Evolutionary conservation across 2,329 filamentous ascomycete species (phyloP).

Genomic region (Ceratocystis cacaofunesta): DNA sequence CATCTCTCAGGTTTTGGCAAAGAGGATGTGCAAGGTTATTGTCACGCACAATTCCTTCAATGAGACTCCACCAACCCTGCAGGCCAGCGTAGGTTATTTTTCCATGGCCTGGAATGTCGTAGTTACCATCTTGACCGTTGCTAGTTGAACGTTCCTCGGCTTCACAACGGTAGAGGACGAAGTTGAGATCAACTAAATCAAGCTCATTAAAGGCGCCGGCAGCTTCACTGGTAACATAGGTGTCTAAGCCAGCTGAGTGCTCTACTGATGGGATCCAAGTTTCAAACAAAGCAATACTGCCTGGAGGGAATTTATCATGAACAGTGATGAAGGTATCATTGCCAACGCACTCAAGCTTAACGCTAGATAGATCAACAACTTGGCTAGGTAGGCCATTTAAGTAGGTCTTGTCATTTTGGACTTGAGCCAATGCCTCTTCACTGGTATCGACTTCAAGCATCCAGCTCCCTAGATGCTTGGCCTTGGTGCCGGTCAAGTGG

Average conservation of each 20-base stretch:
- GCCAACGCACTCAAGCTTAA: slow-evolving; percentile 55
- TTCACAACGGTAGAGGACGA: slow-evolving; percentile 79
- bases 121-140: slow-evolving; percentile 62
- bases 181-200: slow-evolving; percentile 73
- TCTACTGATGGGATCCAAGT: slow-evolving; percentile 87
- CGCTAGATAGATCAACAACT: slow-evolving; percentile 57
- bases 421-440: slow-evolving; percentile 49
- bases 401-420: slow-evolving; percentile 52
- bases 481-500: slow-evolving; percentile 68
- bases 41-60: slow-evolving; percentile 68
- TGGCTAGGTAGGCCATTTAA: slow-evolving; percentile 74
- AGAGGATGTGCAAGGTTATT: slow-evolving; percentile 89
- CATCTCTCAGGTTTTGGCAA: slow-evolving; percentile 81
- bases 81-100: slow-evolving; percentile 85
- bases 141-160: slow-evolving; percentile 73
- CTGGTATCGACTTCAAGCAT: slow-evolving; percentile 75
- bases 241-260: slow-evolving; percentile 68
- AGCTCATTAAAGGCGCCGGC: slow-evolving; percentile 62
- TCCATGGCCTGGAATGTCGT: slow-evolving; percentile 71
- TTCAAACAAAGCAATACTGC: slow-evolving; percentile 88
- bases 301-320: slow-evolving; percentile 72
- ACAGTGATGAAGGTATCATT: slow-evolving; percentile 68
- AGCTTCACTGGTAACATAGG: slow-evolving; percentile 69
- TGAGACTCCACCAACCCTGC: slow-evolving; percentile 96
- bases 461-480: slow-evolving; percentile 79